Evolutionary conservation across 2,329 filamentous ascomycete genomes (phyloP).

Genomic region (Clonostachys rhizophaga): DNA sequence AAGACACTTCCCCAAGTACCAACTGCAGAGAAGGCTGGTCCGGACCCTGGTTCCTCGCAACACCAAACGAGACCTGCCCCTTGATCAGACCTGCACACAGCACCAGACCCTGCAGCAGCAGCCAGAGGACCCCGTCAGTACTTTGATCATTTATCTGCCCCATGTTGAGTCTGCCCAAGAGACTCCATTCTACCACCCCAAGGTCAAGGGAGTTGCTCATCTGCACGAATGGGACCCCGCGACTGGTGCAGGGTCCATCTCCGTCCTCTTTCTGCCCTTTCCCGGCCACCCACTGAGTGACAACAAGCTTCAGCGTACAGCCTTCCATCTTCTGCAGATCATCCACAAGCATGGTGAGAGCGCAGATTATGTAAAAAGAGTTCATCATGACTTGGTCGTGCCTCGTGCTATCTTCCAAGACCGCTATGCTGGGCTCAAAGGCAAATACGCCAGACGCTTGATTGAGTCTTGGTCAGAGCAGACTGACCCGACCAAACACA

Average conservation of each 20-base stretch:
- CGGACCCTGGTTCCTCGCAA: constrained; percentile 80
- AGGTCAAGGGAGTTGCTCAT: constrained; percentile 69
- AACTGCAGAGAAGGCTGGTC: constrained; percentile 60
- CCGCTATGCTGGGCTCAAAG: constrained; percentile 76
- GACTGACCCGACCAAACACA: constrained; percentile 85
- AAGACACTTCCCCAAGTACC: constrained; percentile 14
- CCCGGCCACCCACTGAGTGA: constrained; percentile 15
- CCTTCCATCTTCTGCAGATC: constrained; percentile 61
- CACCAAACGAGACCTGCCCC: constrained; percentile 63
- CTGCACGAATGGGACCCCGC: constrained; percentile 58
- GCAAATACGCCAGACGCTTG: constrained; percentile 67
- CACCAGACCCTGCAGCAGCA: constrained; percentile 34
- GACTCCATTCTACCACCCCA: constrained; percentile 86
- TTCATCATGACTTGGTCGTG: constrained; percentile 78
- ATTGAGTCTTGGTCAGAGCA: constrained; percentile 78
- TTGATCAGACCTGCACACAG: constrained; percentile 81
- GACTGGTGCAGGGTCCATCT: constrained; percentile 42
- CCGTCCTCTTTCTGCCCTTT: constrained; percentile 57
- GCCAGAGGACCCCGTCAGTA: constrained; percentile 16
- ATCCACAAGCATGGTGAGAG: constrained; percentile 73
- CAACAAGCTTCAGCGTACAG: constrained; percentile 59
- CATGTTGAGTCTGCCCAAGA: constrained; percentile 58
- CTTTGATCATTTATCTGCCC: constrained; percentile 68
- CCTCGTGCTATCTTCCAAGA: constrained; percentile 75
- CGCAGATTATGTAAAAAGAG: constrained; percentile 72